phyloP scores from a whole-genome alignment of 495 filamentous ascomycete genomes.

The Oidiodendron maius region DNA sequence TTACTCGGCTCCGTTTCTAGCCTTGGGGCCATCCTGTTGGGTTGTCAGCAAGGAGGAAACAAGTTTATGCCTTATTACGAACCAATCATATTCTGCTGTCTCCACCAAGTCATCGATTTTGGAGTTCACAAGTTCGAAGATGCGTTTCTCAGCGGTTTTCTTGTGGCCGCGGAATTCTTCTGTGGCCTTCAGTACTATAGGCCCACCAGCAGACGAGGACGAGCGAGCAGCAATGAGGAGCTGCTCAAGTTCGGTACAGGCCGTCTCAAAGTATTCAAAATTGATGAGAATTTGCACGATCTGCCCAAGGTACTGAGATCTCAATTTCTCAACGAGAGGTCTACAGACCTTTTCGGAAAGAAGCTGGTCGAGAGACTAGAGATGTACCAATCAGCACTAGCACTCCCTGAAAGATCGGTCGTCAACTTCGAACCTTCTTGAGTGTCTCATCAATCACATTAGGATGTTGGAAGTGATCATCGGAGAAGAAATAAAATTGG shows the following conservation, averaged over 20 bases:
- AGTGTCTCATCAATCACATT: conserved; percentile 85
- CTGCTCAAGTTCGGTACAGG: conserved; percentile 80
- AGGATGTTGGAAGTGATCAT: conserved; percentile 86
- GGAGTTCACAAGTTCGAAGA: conserved; percentile 96
- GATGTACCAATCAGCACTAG: too few species aligned
- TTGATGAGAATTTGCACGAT: conserved; percentile 99
- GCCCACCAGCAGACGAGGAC: conserved; percentile 66
- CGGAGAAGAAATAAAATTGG: conserved; percentile 92
- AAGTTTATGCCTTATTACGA: conserved; percentile 11
- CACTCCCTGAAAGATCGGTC: too few species aligned
- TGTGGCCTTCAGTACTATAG: conserved; percentile 72
- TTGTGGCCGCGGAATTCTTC: conserved; percentile 83
- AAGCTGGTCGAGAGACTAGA: conserved; percentile 76
- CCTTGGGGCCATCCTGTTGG: conserved; percentile 52
- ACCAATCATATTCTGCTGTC: conserved; percentile 95
- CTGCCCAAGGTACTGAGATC: conserved; percentile 89
- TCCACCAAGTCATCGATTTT: conserved; percentile 98
- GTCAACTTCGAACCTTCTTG: conserved; percentile 47
- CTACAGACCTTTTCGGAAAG: conserved; percentile 86
- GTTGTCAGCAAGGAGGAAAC: background rate
- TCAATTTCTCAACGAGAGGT: conserved; percentile 79
- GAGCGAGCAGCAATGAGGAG: conserved; percentile 76
- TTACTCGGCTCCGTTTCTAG: conserved; percentile 67
- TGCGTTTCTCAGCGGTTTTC: conserved; percentile 93
- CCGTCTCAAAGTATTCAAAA: conserved; percentile 90